phyloP scores from a whole-genome alignment of 352 stramenopile species.

The Globisporangium spiculum region DNA sequence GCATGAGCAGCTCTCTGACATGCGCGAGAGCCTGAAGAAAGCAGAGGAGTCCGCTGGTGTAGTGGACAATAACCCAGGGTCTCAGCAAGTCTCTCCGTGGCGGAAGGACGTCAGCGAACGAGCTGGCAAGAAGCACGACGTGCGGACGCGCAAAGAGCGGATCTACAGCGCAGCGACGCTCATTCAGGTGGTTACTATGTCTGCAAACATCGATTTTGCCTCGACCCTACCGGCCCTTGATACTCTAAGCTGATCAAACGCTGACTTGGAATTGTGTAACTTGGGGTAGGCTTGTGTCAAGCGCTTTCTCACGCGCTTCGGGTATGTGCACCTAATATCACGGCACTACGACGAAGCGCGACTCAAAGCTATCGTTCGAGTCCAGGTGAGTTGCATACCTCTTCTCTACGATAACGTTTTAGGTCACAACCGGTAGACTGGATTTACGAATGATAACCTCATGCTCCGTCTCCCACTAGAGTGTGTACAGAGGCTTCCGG shows the following conservation, averaged over 20 bases:
- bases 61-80: not conserved
- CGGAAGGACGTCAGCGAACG: constrained; percentile 43
- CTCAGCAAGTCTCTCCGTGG: constrained; percentile 27
- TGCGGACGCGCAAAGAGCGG: constrained; percentile 38
- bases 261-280: not conserved
- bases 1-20: constrained; percentile 42
- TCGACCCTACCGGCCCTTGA: not conserved
- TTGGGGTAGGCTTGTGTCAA: constrained; percentile 34
- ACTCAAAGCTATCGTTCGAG: constrained; percentile 33
- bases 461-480: constrained; percentile 15
- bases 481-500: constrained; percentile 39
- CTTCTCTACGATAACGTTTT: not conserved
- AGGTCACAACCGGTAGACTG: not conserved
- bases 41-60: not conserved
- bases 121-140: constrained; percentile 39
- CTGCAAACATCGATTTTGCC: not conserved
- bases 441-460: not conserved
- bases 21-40: constrained; percentile 36
- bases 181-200: constrained; percentile 36
- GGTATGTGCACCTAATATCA: constrained; percentile 34
- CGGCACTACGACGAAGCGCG: constrained; percentile 45
- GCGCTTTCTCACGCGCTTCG: constrained; percentile 48
- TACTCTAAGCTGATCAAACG: not conserved
- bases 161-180: constrained; percentile 34
- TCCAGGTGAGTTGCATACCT: constrained; percentile 36